Percentiles rank a stretch among this genome's conserved stretches.
Conservation (phyloP, 106 monocot genomes). For the Alisma plantagoaquatica region DNA sequence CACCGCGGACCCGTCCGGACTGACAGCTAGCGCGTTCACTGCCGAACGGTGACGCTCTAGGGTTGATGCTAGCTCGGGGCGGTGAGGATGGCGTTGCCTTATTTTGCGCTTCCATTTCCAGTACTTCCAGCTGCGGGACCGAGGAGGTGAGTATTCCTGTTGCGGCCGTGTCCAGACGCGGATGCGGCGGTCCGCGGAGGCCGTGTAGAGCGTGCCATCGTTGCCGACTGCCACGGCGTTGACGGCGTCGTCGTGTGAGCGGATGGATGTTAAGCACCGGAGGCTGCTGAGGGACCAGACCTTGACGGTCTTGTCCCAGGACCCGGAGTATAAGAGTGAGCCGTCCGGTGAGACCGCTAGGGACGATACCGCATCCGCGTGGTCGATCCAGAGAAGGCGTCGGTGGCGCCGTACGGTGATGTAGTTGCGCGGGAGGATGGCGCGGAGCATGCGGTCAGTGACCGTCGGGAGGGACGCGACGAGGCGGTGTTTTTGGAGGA, state of each 20-base stretch:
- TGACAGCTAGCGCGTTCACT: constrained; percentile 57
- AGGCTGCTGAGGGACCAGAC: constrained; percentile 8
- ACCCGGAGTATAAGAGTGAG: constrained; percentile 9
- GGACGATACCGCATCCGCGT: constrained; percentile 6
- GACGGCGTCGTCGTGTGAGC: constrained; percentile 5
- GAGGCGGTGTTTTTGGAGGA: too few relatives aligned
- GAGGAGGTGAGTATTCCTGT: neutral
- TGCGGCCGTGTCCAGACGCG: neutral
- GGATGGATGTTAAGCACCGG: constrained; percentile 2
- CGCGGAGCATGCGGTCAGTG: neutral
- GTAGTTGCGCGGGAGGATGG: neutral
- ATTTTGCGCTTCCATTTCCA: neutral
- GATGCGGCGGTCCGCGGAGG: constrained; percentile 4
- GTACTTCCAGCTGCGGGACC: too few relatives aligned
- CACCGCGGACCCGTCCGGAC: constrained; percentile 29
- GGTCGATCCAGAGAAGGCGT: neutral
- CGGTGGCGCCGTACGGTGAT: neutral
- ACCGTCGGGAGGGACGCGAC: too few relatives aligned
- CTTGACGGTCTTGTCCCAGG: constrained; percentile 10
- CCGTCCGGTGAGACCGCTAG: neutral
- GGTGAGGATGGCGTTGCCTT: too few relatives aligned
- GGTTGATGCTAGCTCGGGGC: constrained; percentile 25
- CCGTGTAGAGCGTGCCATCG: constrained; percentile 3
- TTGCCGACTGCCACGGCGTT: constrained; percentile 2
- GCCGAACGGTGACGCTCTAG: constrained; percentile 47